Base-by-base conservation (phyloP, 2,329 filamentous ascomycete genomes). In the Neophaeococcomyces aloes region DNA sequence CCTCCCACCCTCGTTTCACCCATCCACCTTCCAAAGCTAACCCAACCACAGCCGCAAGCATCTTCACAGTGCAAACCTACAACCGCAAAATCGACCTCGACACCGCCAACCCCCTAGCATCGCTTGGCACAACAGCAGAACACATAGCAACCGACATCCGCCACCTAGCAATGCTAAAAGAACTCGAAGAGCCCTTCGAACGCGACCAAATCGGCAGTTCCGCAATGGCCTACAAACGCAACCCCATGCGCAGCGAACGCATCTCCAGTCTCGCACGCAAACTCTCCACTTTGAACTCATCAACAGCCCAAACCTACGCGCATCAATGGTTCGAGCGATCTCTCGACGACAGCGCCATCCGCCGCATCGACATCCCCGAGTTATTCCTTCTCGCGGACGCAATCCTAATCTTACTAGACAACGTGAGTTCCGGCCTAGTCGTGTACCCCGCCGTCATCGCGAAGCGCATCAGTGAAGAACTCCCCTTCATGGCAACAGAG, bases 161-260 rank as follows among this genome's bases (percentile, higher is more conserved):
- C 38, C 80, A 85, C 58, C 68, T 89, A 37, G 81, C 81, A 4
- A 70, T 74, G 57, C 74, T 79, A 65, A 93, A 94, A 70, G 86
- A 93, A 63, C 69, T 91, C 46, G 87, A 93, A 59, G 84, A 88
- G 68, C 85, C 84, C 0, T 85, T 86, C 55, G 83, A 88, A 66
- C 78, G 78, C 56, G 75, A 79, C 52, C 86, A 93, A 65, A 86
- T 88, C 53, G 83, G 81, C 21, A 76, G 70, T 34, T 75, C 69
- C 37, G 78, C 78, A 6, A 75, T 76, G 72, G 78, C 79, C 2
- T 83, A 81, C 68, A 82, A 82, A 68, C 72, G 77, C 39, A 72
- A 72, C 53, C 69, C 68, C 17, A 69, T 70, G 68, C 63, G 70
- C 15, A 75, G 69, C 7, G 78, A 81, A 59, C 71, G 77, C 52